These are phyloP conservation scores for Aspergillus indologenus DNA, from an alignment of 495 filamentous ascomycete species.

Conservation along the genomic window DNA sequence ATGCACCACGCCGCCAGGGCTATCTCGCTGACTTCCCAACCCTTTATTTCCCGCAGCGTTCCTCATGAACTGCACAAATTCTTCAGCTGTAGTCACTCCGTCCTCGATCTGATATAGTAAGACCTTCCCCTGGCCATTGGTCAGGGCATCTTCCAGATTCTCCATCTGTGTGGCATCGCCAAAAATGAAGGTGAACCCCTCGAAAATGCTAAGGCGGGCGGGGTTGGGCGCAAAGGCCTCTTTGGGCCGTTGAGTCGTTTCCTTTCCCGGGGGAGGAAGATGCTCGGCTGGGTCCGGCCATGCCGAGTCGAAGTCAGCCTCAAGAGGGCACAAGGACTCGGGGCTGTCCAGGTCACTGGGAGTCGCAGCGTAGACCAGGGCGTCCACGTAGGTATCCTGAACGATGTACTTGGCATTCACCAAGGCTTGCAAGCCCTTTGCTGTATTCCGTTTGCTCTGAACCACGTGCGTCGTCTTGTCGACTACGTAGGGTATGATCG, in stretches of 20 bases:
- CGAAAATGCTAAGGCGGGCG: conserved; percentile 67
- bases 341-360: conserved; percentile 51
- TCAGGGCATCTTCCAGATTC: conserved; percentile 68
- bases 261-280: conserved; percentile 71
- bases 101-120: conserved; percentile 58
- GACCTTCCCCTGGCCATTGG: conserved; percentile 78
- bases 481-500: conserved; percentile 64
- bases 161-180: conserved; percentile 76
- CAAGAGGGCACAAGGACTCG: conserved; percentile 61
- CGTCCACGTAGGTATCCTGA: conserved; percentile 68
- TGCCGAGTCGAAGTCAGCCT: conserved; percentile 73
- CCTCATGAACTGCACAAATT: conserved; percentile 76
- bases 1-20: conserved; percentile 69
- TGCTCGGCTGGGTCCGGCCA: conserved; percentile 75
- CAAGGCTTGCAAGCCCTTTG: conserved; percentile 82
- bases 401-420: conserved; percentile 82
- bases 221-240: conserved; percentile 68
- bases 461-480: conserved; percentile 82
- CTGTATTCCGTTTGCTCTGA: conserved; percentile 82
- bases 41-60: conserved; percentile 71
- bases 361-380: conserved; percentile 65
- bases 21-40: conserved; percentile 56
- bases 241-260: conserved; percentile 60
- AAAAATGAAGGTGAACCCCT: conserved; percentile 87
- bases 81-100: conserved; percentile 67